Conservation (phyloP, 495 filamentous ascomycete species). For the Darksidea phi region DNA sequence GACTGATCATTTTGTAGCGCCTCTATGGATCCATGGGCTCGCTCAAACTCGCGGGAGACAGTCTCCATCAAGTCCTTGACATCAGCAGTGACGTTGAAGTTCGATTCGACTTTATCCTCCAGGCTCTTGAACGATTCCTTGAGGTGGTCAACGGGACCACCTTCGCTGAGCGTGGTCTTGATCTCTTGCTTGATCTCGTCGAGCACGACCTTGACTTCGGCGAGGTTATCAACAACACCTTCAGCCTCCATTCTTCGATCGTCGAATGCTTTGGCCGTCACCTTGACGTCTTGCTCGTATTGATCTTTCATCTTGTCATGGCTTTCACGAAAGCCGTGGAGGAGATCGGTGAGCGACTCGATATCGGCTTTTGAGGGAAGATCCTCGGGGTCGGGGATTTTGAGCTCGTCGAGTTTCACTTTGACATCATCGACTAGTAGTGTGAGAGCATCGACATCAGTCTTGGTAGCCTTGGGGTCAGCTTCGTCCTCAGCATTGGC, state of each 20-base stretch:
- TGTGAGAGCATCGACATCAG: constrained; percentile 74
- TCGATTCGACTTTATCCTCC: constrained; percentile 40
- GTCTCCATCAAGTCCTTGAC: constrained; percentile 78
- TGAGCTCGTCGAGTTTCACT: constrained; percentile 67
- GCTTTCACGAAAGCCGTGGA: constrained; percentile 61
- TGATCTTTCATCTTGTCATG: constrained; percentile 55
- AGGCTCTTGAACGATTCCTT: constrained; percentile 51
- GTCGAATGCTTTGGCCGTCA: constrained; percentile 76
- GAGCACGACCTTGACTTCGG: constrained; percentile 57
- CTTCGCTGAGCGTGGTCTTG: constrained; percentile 60
- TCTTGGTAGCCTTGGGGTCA: constrained; percentile 67
- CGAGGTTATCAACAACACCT: constrained; percentile 57
- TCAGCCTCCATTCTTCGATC: constrained; percentile 68
- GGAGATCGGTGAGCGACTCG: constrained; percentile 62
- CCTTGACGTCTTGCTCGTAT: constrained; percentile 65
- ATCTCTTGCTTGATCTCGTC: constrained; percentile 65
- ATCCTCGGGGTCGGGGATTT: constrained; percentile 62
- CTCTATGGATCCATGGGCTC: constrained; percentile 65
- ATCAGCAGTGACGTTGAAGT: constrained; percentile 58
- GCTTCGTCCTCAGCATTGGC: constrained; percentile 56
- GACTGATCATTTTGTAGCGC: constrained; percentile 70
- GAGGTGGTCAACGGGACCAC: constrained; percentile 54
- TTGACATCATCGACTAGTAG: constrained; percentile 79
- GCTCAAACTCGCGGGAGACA: constrained; percentile 78
- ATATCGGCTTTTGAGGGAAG: constrained; percentile 62